Evolutionary conservation across 768 basidiomycete genomes (phyloP).

Genomic region (Tulasnella calospora): DNA sequence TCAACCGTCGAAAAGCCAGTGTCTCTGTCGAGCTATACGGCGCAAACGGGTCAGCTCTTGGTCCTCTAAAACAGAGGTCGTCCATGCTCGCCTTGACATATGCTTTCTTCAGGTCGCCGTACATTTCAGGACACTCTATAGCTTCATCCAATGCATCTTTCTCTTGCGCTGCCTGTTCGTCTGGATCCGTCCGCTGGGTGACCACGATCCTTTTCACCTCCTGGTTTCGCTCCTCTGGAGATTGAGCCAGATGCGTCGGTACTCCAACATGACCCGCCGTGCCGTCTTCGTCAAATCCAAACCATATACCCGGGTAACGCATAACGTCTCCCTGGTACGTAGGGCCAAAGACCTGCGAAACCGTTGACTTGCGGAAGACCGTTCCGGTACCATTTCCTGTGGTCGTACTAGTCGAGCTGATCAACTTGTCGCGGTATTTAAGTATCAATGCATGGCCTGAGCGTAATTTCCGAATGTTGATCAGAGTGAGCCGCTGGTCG

Average conservation of each 20-base stretch:
- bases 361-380: slow-evolving; percentile 56
- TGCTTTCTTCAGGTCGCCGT: slow-evolving; percentile 62
- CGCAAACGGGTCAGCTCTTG: slow-evolving; percentile 16
- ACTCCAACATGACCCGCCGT: slow-evolving; percentile 31
- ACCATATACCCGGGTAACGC: slow-evolving; percentile 77
- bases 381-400: slow-evolving; percentile 43
- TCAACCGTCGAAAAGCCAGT: slow-evolving; percentile 42
- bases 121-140: slow-evolving; percentile 58
- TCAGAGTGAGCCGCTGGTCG: slow-evolving; percentile 73
- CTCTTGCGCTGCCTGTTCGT: slow-evolving; percentile 32
- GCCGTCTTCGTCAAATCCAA: slow-evolving; percentile 74
- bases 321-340: slow-evolving; percentile 75
- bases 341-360: slow-evolving; percentile 72
- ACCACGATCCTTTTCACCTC: slow-evolving; percentile 74
- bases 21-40: slow-evolving; percentile 57
- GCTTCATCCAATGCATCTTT: slow-evolving; percentile 71
- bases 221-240: slow-evolving; percentile 58
- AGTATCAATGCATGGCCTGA: slow-evolving; percentile 37
- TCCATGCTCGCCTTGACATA: slow-evolving; percentile 34
- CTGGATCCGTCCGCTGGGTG: slow-evolving; percentile 53
- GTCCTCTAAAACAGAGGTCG: neutral
- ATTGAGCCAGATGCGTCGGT: slow-evolving; percentile 38
- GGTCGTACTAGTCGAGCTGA: slow-evolving; percentile 23
- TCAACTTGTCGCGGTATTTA: slow-evolving; percentile 13
- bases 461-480: slow-evolving; percentile 62